Percentiles rank a stretch among this genome's conserved stretches.
Conservation (phyloP, 768 basidiomycete genomes). For the Tricholoma furcatifolium region DNA sequence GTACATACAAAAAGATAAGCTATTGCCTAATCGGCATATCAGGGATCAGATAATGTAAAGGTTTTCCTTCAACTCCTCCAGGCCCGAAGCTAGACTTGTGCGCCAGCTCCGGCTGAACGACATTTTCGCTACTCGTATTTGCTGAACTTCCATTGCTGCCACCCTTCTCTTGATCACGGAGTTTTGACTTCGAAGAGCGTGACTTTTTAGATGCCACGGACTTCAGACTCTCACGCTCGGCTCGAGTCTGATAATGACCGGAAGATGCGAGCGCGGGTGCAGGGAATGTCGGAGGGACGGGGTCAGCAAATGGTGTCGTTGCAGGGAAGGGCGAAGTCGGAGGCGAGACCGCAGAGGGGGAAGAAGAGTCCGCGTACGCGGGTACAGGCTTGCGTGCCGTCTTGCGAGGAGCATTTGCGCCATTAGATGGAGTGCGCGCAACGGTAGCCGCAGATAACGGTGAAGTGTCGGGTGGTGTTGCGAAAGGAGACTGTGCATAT, state of each 20-base stretch:
- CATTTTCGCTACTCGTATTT: constrained; percentile 11
- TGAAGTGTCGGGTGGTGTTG: neutral
- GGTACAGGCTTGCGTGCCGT: constrained; percentile 22
- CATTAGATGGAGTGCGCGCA: neutral
- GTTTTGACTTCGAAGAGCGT: constrained; percentile 4
- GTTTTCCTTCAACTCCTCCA: constrained; percentile 21
- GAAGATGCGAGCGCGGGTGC: neutral
- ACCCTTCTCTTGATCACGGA: constrained; percentile 1
- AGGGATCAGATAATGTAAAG: constrained; percentile 21
- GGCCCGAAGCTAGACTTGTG: constrained; percentile 24
- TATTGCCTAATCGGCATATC: constrained; percentile 17
- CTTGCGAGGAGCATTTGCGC: constrained; percentile 4
- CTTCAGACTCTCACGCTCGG: constrained; percentile 16
- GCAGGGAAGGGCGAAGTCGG: neutral
- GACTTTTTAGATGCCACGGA: constrained; percentile 7
- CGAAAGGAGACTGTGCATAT: constrained; percentile 5
- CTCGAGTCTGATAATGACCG: constrained; percentile 17
- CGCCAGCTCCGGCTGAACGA: constrained; percentile 2
- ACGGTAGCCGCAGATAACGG: neutral
- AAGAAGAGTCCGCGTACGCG: constrained; percentile 9
- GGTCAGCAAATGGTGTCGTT: constrained; percentile 2
- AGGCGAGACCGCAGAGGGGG: constrained; percentile 1
- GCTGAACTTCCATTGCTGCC: constrained; percentile 3
- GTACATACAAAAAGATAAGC: neutral
- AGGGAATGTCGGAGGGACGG: neutral